Evolutionary conservation across 345 rosid species (phyloP).

Genomic region (Ceriops tagal): DNA sequence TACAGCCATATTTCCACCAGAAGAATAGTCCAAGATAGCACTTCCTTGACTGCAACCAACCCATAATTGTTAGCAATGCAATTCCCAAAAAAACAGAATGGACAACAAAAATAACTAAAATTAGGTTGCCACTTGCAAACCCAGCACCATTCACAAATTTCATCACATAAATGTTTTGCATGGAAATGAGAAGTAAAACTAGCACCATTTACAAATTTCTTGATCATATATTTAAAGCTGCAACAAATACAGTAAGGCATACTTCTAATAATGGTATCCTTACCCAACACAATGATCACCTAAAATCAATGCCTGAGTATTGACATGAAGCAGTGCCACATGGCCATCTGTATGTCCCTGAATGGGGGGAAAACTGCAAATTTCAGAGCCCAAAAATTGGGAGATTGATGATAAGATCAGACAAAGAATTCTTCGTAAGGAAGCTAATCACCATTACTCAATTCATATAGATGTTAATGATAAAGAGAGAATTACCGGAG

Average conservation of each 20-base stretch:
- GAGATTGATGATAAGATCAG: neutral
- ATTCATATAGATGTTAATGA: neutral
- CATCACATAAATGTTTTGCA: neutral
- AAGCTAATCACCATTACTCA: neutral
- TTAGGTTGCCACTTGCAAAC: neutral
- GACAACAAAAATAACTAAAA: neutral
- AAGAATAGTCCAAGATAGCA: conserved; percentile 54
- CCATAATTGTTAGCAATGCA: conserved; percentile 17
- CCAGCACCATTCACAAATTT: neutral
- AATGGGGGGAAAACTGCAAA: conserved; percentile 15
- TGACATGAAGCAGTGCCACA: conserved; percentile 59
- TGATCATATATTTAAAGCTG: conserved; percentile 2
- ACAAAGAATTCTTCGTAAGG: neutral
- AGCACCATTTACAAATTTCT: too few species aligned
- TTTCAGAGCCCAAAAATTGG: neutral
- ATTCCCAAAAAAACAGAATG: neutral
- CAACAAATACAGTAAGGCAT: neutral
- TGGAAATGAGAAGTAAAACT: too few species aligned
- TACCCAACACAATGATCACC: conserved; percentile 98
- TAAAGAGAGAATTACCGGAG: conserved; percentile 53
- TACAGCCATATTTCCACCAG: conserved; percentile 83
- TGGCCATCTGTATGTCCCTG: conserved; percentile 99
- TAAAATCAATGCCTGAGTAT: conserved; percentile 64
- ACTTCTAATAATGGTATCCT: conserved; percentile 16
- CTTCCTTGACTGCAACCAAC: conserved; percentile 73